These are phyloP conservation scores for Wallemia hederae DNA, from an alignment of 1,284 basidiomycete genomes.

Conservation along the genomic window DNA sequence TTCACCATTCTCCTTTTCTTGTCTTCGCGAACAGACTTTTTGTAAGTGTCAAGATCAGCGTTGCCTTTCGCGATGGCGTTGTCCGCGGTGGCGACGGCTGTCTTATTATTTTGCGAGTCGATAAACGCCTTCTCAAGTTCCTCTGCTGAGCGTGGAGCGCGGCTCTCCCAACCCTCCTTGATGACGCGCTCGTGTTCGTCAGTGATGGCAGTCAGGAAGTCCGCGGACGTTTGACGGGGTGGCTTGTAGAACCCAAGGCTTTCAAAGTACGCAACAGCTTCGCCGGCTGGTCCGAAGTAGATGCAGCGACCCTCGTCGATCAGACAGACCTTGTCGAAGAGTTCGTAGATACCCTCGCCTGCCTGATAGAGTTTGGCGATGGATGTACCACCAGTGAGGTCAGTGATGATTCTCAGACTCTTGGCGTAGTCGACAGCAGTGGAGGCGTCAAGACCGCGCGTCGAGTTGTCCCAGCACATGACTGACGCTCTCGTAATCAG, in stretches of 20 bases:
- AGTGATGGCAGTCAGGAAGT: constrained; percentile 19
- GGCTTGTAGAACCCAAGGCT: constrained; percentile 21
- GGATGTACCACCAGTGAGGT: constrained; percentile 11
- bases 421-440: constrained; percentile 30
- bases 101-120: not conserved
- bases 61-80: not conserved
- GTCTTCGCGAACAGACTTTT: constrained; percentile 38
- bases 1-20: constrained; percentile 57
- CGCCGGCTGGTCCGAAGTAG: constrained; percentile 24
- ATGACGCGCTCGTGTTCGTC: constrained; percentile 32
- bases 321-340: constrained; percentile 22
- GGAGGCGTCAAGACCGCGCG: constrained; percentile 28
- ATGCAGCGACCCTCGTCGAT: constrained; percentile 23
- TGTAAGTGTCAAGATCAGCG: constrained; percentile 21
- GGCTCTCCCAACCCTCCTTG: constrained; percentile 29
- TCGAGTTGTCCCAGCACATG: constrained; percentile 24
- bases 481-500: constrained; percentile 19
- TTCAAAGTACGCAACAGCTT: constrained; percentile 23
- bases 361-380: constrained; percentile 23
- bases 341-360: constrained; percentile 22
- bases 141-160: constrained; percentile 43
- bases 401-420: constrained; percentile 24
- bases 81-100: constrained; percentile 4
- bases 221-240: constrained; percentile 22
- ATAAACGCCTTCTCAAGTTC: constrained; percentile 38